Evolutionary conservation across 768 basidiomycete species (phyloP), one percentile per base, ranked within the genome.

Genomic region (Ramaria rubella): DNA sequence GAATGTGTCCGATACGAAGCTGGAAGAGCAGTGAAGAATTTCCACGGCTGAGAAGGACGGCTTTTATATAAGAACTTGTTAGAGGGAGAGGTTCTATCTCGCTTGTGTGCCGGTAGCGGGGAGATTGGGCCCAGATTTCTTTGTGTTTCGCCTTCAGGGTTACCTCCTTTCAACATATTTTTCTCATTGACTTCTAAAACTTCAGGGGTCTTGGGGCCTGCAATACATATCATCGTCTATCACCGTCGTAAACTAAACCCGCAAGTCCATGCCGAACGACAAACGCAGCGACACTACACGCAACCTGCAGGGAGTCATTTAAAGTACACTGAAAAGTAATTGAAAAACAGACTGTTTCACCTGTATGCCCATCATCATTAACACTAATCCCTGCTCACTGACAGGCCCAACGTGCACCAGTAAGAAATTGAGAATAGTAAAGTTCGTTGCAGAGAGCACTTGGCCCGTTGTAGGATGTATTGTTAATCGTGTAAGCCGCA

Each of bases 351-450:
- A n/a, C n/a, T n/a, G n/a, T n/a, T 71, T 60, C 50, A 87, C 86
- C 78, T 97, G 95, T 15, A 87, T 74, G 27, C 68, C 73, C 62
- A 93, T 90, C 63, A 96, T 67, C 17, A 80, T 71, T 65, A 82
- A 77, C 12, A 90, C 88, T 19, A 99, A 76, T 31, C 73, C 75
- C 58, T 86, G 86, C 71, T 99, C 96, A 57, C 76, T 77, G 87
- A 94, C 89, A 14, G 90, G 86, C 2, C 94, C 94, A 5, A 89
- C 66, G 21, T 81, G 77, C 23, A 95, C 72, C 29, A 99, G 77
- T 53, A 96, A 77, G 53, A 87, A 79, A 68, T 96, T 98, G 30
- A 95, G 74, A 58, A 99, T 84, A 0, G 96, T 99, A 59, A 98
- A 71, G 69, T 99, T 99, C 33, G 89, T 93, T 4, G 83, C 78